Evolutionary conservation across 2,329 filamentous ascomycete genomes (phyloP).

Genomic region (Tolypocladium album): DNA sequence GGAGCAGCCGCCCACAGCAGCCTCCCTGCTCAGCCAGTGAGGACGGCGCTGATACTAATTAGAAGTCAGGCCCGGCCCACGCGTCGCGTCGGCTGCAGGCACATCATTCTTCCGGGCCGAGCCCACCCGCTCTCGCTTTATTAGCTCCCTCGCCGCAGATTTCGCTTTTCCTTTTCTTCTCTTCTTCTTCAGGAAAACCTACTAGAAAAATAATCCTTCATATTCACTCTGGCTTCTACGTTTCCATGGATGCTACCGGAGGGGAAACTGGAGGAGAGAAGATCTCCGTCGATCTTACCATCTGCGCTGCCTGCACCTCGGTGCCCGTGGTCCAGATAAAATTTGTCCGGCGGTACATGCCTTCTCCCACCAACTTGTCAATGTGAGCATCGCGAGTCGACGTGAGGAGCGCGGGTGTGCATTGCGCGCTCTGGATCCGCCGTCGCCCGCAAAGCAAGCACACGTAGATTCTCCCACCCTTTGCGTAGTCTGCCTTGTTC

Average conservation of each 20-base stretch:
- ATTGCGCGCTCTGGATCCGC: no score
- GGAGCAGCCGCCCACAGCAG: neutral
- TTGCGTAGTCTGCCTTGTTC: no score
- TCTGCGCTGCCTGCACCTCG: slow-evolving; percentile 27
- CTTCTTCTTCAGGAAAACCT: slow-evolving; percentile 25
- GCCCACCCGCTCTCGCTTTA: neutral
- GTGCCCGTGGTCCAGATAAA: slow-evolving; percentile 24
- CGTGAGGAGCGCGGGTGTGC: no score
- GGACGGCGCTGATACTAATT: neutral
- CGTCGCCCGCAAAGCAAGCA: neutral
- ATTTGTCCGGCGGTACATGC: slow-evolving; percentile 22
- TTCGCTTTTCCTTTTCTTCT: slow-evolving; percentile 7
- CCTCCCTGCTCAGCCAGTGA: neutral
- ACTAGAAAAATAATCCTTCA: slow-evolving; percentile 41
- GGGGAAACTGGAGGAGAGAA: slow-evolving; percentile 66
- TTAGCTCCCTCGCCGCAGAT: neutral
- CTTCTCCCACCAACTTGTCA: neutral
- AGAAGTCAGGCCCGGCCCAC: neutral
- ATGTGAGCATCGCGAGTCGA: no score
- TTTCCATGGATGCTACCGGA: slow-evolving; percentile 44
- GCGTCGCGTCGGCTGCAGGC: slow-evolving; percentile 2
- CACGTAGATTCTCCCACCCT: neutral
- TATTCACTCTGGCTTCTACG: slow-evolving; percentile 60
- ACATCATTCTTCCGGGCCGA: slow-evolving; percentile 16
- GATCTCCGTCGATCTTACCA: slow-evolving; percentile 36